Conservation (phyloP, 2,329 filamentous ascomycete species). For the Ophiocordyceps camponoti-floridani region DNA sequence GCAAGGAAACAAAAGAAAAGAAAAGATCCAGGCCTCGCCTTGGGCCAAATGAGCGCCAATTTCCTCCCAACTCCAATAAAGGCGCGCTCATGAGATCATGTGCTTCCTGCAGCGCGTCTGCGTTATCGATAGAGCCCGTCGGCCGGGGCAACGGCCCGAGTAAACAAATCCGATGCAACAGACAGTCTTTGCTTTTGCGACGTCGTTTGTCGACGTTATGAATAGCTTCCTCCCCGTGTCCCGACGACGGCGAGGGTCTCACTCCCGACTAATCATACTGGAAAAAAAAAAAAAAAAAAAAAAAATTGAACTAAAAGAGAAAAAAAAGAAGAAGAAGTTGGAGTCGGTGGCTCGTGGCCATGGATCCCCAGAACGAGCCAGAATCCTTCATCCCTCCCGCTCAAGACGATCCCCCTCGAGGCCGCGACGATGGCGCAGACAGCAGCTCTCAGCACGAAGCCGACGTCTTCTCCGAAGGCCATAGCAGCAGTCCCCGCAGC, state of each 20-base stretch:
- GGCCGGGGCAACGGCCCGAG: background rate
- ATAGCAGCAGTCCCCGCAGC: slow-evolving; percentile 35
- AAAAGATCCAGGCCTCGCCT: background rate
- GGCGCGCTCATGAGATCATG: background rate
- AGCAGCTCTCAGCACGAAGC: slow-evolving; percentile 34
- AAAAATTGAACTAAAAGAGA: no score
- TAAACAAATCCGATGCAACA: background rate
- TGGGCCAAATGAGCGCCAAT: background rate
- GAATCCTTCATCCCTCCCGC: no score
- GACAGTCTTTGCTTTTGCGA: no score
- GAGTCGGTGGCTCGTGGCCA: no score
- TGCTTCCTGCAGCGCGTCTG: background rate
- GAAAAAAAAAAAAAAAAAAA: no score
- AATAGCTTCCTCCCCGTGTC: background rate
- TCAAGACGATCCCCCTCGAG: background rate
- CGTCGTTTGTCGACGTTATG: background rate
- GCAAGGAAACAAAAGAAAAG: background rate
- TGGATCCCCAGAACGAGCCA: no score
- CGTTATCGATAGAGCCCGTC: background rate
- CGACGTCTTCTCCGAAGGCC: slow-evolving; percentile 26
- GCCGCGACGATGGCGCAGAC: slow-evolving; percentile 15
- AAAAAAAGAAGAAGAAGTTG: no score
- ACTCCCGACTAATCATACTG: no score
- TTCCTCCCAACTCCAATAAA: background rate
- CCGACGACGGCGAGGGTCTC: background rate